phyloP scores from a whole-genome alignment of 2,329 filamentous ascomycete species.

The Pleomassaria siparia region DNA sequence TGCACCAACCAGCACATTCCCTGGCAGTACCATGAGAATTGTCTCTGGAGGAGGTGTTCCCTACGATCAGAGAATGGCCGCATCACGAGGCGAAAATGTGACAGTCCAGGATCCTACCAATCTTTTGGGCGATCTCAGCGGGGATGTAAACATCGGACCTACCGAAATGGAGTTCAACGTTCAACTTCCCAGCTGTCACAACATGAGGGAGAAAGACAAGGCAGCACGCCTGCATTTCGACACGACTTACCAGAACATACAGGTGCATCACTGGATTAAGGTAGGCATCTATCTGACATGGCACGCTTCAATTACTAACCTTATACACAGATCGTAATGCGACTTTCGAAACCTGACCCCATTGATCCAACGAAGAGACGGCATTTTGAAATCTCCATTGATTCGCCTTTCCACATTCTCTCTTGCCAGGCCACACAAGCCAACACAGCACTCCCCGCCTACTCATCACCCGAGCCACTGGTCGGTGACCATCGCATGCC shows the following conservation, averaged over 20 bases:
- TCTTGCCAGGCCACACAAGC: conserved; percentile 91
- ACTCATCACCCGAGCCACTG: conserved; percentile 59
- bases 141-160: conserved; percentile 76
- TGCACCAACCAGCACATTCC: conserved; percentile 70
- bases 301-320: conserved; percentile 8
- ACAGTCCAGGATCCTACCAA: conserved; percentile 63
- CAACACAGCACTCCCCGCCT: conserved; percentile 83
- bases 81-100: conserved; percentile 58
- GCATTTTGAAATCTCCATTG: conserved; percentile 95
- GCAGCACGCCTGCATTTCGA: conserved; percentile 75
- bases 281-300: conserved; percentile 49
- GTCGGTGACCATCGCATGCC: conserved; percentile 38
- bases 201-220: conserved; percentile 73
- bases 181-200: conserved; percentile 84
- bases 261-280: conserved; percentile 97
- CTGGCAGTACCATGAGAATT: conserved; percentile 74
- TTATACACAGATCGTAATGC: conserved; percentile 78
- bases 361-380: conserved; percentile 76
- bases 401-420: conserved; percentile 90
- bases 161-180: conserved; percentile 96
- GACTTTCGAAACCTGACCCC: conserved; percentile 80
- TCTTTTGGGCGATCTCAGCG: conserved; percentile 76
- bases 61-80: conserved; percentile 60
- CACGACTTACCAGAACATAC: conserved; percentile 90
- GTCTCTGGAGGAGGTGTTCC: conserved; percentile 79